Evolutionary conservation across 2,329 filamentous ascomycete genomes (phyloP).

Genomic region (Penicillium sp.): DNA sequence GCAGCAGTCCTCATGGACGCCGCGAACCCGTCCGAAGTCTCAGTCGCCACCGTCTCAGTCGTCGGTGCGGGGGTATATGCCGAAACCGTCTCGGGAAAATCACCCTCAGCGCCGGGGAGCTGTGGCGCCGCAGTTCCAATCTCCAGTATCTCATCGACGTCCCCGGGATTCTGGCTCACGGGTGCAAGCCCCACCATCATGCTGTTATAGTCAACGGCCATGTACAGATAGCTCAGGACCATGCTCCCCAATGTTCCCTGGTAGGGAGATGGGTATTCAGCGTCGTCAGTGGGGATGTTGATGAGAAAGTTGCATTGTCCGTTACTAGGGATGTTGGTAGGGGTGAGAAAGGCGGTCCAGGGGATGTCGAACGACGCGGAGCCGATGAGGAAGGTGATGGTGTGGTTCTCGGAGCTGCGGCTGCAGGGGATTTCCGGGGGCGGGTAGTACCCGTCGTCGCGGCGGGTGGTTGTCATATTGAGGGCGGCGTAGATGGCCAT

Average conservation of each 20-base stretch:
- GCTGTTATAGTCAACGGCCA: constrained; percentile 12
- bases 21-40: constrained; percentile 9
- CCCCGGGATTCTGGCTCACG: not conserved
- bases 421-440: constrained; percentile 4
- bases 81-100: constrained; percentile 8
- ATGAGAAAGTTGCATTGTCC: not conserved
- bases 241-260: not conserved
- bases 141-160: constrained; percentile 8
- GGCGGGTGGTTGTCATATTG: constrained; percentile 3
- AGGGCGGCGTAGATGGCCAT: constrained; percentile 10
- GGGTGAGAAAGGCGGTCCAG: constrained; percentile 9
- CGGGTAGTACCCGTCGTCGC: not conserved
- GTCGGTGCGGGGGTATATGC: constrained; percentile 14
- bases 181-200: constrained; percentile 10
- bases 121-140: constrained; percentile 10
- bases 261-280: not conserved
- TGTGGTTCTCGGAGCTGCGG: constrained; percentile 11
- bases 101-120: constrained; percentile 9
- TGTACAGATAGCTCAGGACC: constrained; percentile 6
- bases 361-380: constrained; percentile 4
- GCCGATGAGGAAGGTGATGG: constrained; percentile 7
- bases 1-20: constrained; percentile 4
- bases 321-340: not conserved
- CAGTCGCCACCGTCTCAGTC: constrained; percentile 1
- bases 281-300: not conserved